Conservation (phyloP, 1,284 basidiomycete species). For the Cutaneotrichosporon dermatis region DNA sequence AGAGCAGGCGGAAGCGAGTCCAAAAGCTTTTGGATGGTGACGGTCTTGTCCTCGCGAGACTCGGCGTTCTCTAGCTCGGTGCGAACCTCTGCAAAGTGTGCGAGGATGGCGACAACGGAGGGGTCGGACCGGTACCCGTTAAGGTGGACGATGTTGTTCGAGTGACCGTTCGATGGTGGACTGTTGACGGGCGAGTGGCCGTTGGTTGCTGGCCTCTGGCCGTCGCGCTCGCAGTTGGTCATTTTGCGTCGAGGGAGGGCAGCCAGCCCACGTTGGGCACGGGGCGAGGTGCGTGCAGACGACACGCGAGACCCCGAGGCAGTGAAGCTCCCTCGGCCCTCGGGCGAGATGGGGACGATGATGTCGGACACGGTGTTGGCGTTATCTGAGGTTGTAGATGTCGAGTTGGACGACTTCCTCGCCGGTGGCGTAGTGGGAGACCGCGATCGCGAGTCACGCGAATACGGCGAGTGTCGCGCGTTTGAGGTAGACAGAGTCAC, state of each 20-base stretch:
- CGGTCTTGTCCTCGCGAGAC: constrained; percentile 3
- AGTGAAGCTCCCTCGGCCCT: not conserved
- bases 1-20: constrained; percentile 12
- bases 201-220: not conserved
- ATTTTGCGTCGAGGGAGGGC: constrained; percentile 2
- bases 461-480: constrained; percentile 4
- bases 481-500: not conserved
- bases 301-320: not conserved
- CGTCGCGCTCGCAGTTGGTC: not conserved
- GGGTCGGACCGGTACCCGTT: not conserved
- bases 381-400: not conserved
- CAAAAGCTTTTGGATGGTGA: constrained; percentile 5
- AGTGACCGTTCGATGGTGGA: not conserved
- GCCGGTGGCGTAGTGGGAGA: not conserved
- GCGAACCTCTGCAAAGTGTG: constrained; percentile 7
- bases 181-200: not conserved
- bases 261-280: not conserved
- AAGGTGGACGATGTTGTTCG: not conserved
- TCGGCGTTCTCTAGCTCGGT: constrained; percentile 1
- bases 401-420: not conserved
- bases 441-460: not conserved
- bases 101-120: not conserved
- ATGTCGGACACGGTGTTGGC: constrained; percentile 8
- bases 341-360: constrained; percentile 4
- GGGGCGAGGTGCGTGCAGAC: not conserved